These are phyloP conservation scores for Maudiozyma pseudohumilis DNA, from an alignment of 805 yeast species.

Conservation along the genomic window DNA sequence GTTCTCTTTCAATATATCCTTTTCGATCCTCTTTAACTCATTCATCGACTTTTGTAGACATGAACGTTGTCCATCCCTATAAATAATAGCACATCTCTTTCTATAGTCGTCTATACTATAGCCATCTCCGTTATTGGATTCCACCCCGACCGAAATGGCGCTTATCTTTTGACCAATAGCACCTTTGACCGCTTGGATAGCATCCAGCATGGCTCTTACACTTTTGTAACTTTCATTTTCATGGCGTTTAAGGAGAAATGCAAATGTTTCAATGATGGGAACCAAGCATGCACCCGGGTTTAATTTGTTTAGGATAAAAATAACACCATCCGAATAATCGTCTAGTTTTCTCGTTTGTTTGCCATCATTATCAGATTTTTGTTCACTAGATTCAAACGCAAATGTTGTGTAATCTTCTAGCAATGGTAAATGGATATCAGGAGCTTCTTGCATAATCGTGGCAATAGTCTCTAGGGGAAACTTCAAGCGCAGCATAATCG, in stretches of 20 bases:
- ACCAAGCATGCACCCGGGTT: slow-evolving; percentile 9
- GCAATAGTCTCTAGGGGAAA: slow-evolving; percentile 25
- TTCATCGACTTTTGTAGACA: slow-evolving; percentile 38
- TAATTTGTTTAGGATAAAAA: slow-evolving; percentile 26
- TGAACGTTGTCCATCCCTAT: slow-evolving; percentile 40
- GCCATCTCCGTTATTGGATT: slow-evolving; percentile 7
- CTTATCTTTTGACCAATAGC: slow-evolving; percentile 43
- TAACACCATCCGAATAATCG: slow-evolving; percentile 25
- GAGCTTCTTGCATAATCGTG: slow-evolving; percentile 25
- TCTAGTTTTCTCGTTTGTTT: slow-evolving; percentile 2
- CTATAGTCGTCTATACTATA: slow-evolving; percentile 10
- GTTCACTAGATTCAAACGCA: slow-evolving; percentile 24
- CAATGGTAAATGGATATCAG: slow-evolving; percentile 31
- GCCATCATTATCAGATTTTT: slow-evolving; percentile 2
- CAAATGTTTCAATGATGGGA: slow-evolving; percentile 26
- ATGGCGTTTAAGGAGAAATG: slow-evolving; percentile 13
- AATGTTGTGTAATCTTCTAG: slow-evolving; percentile 34
- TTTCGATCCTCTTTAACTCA: slow-evolving; percentile 41
- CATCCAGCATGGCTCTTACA: slow-evolving; percentile 45
- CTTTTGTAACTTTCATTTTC: slow-evolving; percentile 31
- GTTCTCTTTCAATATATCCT: slow-evolving; percentile 34
- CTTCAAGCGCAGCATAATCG: slow-evolving; percentile 53
- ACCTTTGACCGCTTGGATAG: slow-evolving; percentile 42
- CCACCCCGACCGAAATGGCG: background rate
- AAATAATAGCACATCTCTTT: slow-evolving; percentile 31